These are phyloP conservation scores for Atkinsonella texensis DNA, from an alignment of 2,329 filamentous ascomycete genomes.

Conservation along the genomic window DNA sequence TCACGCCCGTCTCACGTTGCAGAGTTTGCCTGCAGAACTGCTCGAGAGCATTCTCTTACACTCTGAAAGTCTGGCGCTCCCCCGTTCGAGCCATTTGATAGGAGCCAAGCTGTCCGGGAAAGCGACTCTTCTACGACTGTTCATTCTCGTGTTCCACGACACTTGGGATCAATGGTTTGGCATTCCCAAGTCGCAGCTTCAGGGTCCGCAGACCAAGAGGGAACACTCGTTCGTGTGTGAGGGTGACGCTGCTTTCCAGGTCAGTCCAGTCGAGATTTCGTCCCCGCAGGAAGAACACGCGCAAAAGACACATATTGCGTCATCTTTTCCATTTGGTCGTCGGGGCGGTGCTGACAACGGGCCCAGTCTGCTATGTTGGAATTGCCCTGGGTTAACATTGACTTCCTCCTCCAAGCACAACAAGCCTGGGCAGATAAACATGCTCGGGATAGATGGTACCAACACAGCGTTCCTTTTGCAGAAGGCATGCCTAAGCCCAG, in stretches of 20 bases:
- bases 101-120: conserved; percentile 33
- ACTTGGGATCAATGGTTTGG: conserved; percentile 29
- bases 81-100: conserved; percentile 30
- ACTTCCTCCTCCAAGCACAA: conserved; percentile 34
- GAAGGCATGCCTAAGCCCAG: background rate
- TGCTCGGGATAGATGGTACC: conserved; percentile 21
- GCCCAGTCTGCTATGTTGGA: conserved; percentile 30
- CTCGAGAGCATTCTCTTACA: conserved; percentile 40
- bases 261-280: conserved; percentile 14
- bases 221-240: conserved; percentile 9
- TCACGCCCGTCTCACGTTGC: conserved; percentile 16
- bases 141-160: conserved; percentile 24
- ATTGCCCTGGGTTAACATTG: conserved; percentile 31
- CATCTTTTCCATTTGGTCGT: background rate
- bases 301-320: background rate
- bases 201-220: conserved; percentile 8
- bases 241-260: conserved; percentile 33
- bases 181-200: conserved; percentile 9
- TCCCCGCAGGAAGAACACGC: background rate
- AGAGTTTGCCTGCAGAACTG: conserved; percentile 37
- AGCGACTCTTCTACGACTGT: conserved; percentile 24
- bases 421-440: conserved; percentile 32
- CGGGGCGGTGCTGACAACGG: background rate
- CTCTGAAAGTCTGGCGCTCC: conserved; percentile 36
- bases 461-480: conserved; percentile 17